A percentile compares a stretch with the other conserved stretches of the same genome.
Evolutionary conservation across 106 monocot genomes (phyloP).

Genomic region (Chionographis japonica): DNA sequence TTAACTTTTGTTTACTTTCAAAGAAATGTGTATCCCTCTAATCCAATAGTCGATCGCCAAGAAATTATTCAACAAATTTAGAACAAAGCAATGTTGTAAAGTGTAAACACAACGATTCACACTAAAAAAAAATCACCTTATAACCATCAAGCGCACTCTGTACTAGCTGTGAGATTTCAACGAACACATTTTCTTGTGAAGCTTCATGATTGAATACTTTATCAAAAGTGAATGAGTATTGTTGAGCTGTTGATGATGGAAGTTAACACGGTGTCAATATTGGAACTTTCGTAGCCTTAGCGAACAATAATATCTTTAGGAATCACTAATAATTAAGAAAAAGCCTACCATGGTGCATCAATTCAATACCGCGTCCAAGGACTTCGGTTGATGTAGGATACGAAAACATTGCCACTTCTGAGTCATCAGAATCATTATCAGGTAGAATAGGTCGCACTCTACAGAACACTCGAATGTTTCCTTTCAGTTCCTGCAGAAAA

Average conservation of each 20-base stretch:
- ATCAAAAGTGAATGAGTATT: slow-evolving; percentile 80
- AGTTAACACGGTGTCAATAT: background rate
- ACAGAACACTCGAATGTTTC: slow-evolving; percentile 93
- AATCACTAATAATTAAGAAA: background rate
- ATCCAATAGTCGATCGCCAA: background rate
- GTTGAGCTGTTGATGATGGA: slow-evolving; percentile 47
- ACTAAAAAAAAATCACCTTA: slow-evolving; percentile 43
- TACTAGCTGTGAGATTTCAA: slow-evolving; percentile 91
- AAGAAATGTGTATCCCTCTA: no score
- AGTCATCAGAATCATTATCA: slow-evolving; percentile 28
- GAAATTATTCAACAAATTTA: background rate
- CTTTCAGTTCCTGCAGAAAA: slow-evolving; percentile 74
- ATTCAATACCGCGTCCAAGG: slow-evolving; percentile 69
- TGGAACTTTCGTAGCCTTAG: background rate
- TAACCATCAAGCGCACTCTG: slow-evolving; percentile 98
- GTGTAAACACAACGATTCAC: background rate
- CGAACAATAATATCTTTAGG: background rate
- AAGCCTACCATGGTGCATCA: slow-evolving; percentile 55
- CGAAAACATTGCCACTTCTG: slow-evolving; percentile 46
- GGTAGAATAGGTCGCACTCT: slow-evolving; percentile 65
- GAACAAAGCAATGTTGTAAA: background rate
- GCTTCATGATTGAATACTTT: slow-evolving; percentile 77
- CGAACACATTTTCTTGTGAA: slow-evolving; percentile 81
- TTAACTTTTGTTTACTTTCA: no score
- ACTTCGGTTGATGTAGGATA: slow-evolving; percentile 69